Percentiles rank a stretch among this genome's conserved stretches.
Evolutionary conservation across 805 yeast genomes (phyloP).

Genomic region (Limtongia smithiae): DNA sequence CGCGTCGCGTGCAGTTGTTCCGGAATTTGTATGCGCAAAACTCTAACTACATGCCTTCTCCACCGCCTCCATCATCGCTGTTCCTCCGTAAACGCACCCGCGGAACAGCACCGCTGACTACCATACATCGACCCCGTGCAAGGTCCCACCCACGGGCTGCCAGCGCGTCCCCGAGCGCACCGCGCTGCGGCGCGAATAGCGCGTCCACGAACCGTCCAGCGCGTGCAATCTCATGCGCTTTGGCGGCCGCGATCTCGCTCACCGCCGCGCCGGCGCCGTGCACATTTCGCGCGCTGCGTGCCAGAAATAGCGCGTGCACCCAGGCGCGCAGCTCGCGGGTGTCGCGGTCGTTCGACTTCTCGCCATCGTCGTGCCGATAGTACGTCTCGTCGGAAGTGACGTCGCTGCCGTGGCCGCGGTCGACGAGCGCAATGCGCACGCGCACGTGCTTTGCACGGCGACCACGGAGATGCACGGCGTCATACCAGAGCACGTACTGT

Average conservation of each 20-base stretch:
- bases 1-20: too few species aligned
- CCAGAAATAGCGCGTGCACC: conserved; percentile 35
- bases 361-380: not conserved
- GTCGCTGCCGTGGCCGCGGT: conserved; percentile 1
- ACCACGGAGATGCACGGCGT: conserved; percentile 9
- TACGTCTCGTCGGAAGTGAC: conserved; percentile 1
- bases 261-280: conserved; percentile 2
- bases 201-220: conserved; percentile 12
- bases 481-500: conserved; percentile 31
- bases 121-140: conserved; percentile 6
- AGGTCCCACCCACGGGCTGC: not conserved
- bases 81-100: conserved; percentile 8
- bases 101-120: conserved; percentile 21
- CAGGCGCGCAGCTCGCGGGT: conserved; percentile 33
- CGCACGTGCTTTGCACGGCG: conserved; percentile 9
- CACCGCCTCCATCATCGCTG: too few species aligned
- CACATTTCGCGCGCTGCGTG: conserved; percentile 11
- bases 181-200: conserved; percentile 4
- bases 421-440: conserved; percentile 30
- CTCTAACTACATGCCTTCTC: too few species aligned
- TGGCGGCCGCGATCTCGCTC: conserved; percentile 5
- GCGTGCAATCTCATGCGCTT: conserved; percentile 10
- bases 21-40: too few species aligned
- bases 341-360: not conserved
- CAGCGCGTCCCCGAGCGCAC: conserved; percentile 1